These are phyloP conservation scores for Marsdenia floribunda DNA, from an alignment of 257 asterid species.

Conservation along the genomic window DNA sequence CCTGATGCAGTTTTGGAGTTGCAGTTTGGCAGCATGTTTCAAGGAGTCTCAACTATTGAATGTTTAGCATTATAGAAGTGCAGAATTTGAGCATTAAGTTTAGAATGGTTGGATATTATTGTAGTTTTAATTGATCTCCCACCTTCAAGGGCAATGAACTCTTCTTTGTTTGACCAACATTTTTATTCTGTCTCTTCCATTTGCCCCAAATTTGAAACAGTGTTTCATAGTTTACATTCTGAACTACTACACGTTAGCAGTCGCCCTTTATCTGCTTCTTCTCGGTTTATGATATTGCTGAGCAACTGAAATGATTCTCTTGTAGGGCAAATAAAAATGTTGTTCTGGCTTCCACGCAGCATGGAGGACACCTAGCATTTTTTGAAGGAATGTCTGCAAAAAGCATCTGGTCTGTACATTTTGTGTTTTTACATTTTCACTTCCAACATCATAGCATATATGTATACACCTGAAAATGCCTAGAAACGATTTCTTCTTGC, in stretches of 20 bases:
- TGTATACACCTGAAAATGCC: neutral
- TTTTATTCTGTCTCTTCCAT: neutral
- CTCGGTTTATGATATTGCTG: neutral
- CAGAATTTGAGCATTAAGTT: neutral
- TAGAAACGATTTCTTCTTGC: neutral
- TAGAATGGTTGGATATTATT: neutral
- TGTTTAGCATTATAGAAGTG: neutral
- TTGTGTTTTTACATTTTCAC: neutral
- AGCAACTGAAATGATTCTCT: conserved; percentile 4
- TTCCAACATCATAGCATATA: neutral
- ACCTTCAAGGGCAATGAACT: neutral
- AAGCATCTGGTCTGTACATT: conserved; percentile 49
- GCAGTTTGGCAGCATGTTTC: neutral
- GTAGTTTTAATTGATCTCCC: neutral
- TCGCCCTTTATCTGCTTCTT: neutral
- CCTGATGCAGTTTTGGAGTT: neutral
- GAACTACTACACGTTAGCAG: neutral
- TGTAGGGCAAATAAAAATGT: conserved; percentile 66
- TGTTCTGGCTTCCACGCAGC: conserved; percentile 69
- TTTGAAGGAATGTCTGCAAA: conserved; percentile 75
- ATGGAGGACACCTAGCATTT: conserved; percentile 83
- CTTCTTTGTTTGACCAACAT: neutral
- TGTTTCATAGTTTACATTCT: neutral
- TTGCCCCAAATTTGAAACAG: neutral
- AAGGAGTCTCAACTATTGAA: neutral